These are phyloP conservation scores for Bocquillonia castaneifolia DNA, from an alignment of 441 rosid species.

Conservation along the genomic window DNA sequence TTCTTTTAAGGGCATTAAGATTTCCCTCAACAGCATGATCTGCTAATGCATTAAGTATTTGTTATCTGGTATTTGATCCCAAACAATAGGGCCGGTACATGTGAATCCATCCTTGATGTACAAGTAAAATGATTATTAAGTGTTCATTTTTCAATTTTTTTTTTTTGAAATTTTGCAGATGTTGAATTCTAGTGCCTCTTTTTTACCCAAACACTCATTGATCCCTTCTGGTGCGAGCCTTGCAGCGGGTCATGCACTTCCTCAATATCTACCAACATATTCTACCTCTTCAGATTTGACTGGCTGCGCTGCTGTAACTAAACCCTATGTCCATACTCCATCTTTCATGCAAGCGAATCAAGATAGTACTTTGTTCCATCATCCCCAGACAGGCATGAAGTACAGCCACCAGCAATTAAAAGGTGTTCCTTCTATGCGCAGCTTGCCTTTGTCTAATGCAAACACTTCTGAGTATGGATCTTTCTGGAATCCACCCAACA, in stretches of 20 bases:
- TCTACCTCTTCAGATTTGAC: constrained; percentile 22
- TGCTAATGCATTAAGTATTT: background rate
- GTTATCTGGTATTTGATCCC: background rate
- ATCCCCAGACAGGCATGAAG: constrained; percentile 26
- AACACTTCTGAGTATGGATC: constrained; percentile 26
- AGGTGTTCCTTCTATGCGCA: constrained; percentile 20
- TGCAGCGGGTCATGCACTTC: constrained; percentile 14
- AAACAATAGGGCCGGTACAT: too few species aligned
- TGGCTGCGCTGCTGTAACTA: constrained; percentile 25
- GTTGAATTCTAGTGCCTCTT: constrained; percentile 24
- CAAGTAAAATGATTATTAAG: background rate
- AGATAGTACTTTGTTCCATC: constrained; percentile 23
- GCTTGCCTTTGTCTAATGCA: constrained; percentile 25
- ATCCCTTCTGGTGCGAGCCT: constrained; percentile 19
- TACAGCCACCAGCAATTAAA: constrained; percentile 19
- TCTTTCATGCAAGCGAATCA: constrained; percentile 28
- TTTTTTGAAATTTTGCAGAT: constrained; percentile 20
- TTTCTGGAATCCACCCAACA: constrained; percentile 22
- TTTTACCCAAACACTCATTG: constrained; percentile 19
- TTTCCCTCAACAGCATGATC: background rate
- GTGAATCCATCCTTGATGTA: background rate
- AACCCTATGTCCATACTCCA: constrained; percentile 20
- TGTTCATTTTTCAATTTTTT: background rate
- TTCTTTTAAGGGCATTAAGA: background rate
- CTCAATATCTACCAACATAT: constrained; percentile 21